phyloP scores from a whole-genome alignment of 1,284 basidiomycete genomes.

The Mycena sp. region DNA sequence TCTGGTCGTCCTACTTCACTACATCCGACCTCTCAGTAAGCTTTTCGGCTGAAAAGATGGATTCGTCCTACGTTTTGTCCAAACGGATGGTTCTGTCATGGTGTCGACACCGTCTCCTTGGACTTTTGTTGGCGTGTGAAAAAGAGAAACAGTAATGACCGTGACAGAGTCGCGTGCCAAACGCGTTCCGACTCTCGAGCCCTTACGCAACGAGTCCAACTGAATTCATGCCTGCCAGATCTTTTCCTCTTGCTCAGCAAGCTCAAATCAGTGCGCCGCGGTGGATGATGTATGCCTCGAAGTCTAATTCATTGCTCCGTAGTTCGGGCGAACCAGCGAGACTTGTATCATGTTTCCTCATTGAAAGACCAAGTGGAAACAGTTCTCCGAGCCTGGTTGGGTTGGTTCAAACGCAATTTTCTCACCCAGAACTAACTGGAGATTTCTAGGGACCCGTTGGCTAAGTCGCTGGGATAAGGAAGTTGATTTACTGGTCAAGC shows the following conservation, averaged over 20 bases:
- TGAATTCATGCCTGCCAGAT: constrained; percentile 42
- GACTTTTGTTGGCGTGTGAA: neutral
- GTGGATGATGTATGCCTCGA: neutral
- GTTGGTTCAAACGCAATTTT: constrained; percentile 52
- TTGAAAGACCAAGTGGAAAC: constrained; percentile 82
- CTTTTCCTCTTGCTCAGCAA: constrained; percentile 80
- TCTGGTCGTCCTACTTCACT: constrained; percentile 30
- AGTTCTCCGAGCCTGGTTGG: constrained; percentile 80
- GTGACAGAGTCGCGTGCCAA: neutral
- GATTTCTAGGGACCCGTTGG: constrained; percentile 81
- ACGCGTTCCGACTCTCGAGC: too few species aligned
- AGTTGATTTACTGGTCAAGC: constrained; percentile 75
- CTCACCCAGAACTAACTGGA: constrained; percentile 14
- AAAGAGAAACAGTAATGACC: neutral
- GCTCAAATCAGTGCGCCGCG: constrained; percentile 82
- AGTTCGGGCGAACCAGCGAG: constrained; percentile 91
- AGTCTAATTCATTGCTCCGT: constrained; percentile 25
- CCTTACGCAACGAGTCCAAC: too few species aligned
- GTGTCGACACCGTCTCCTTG: neutral
- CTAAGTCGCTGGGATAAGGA: constrained; percentile 85
- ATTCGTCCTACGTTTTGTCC: constrained; percentile 26
- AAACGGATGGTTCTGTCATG: constrained; percentile 28
- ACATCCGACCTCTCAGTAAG: constrained; percentile 31
- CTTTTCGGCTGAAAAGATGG: neutral
- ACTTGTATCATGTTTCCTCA: constrained; percentile 79